Evolutionary conservation across 257 asterid species (phyloP).

Genomic region (Salvia rosmarinus): DNA sequence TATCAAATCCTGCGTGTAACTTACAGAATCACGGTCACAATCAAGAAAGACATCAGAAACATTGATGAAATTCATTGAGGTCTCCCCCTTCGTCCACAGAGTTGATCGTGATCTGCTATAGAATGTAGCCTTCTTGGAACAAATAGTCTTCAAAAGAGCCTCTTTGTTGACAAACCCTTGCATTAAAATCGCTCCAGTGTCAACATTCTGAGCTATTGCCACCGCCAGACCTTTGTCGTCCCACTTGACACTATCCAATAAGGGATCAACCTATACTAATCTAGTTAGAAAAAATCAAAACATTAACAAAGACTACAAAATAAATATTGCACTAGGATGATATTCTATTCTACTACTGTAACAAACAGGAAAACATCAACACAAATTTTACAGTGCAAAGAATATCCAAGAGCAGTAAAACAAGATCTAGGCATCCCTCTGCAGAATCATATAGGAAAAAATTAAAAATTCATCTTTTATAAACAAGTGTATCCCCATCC

Average conservation of each 20-base stretch:
- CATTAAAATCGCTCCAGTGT: conserved; percentile 87
- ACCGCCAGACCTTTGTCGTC: conserved; percentile 92
- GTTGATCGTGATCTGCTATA: conserved; percentile 83
- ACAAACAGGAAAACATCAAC: neutral
- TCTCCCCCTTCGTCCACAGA: conserved; percentile 94
- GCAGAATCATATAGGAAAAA: neutral
- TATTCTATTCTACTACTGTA: neutral
- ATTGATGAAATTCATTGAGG: conserved; percentile 85
- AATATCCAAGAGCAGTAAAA: neutral
- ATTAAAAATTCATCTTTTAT: neutral
- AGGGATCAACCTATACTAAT: conserved; percentile 63
- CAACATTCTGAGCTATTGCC: conserved; percentile 93
- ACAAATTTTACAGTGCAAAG: neutral
- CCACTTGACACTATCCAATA: conserved; percentile 87
- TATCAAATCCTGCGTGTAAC: conserved; percentile 21
- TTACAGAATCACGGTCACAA: conserved; percentile 92
- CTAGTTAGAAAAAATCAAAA: conserved; percentile 37
- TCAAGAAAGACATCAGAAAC: conserved; percentile 73
- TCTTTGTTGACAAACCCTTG: conserved; percentile 87
- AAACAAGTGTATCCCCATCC: neutral
- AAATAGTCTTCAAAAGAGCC: conserved; percentile 67
- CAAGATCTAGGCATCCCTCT: neutral
- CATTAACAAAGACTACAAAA: neutral
- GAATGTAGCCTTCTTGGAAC: conserved; percentile 83
- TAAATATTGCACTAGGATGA: neutral